phyloP scores from a whole-genome alignment of 768 basidiomycete species.

The Pulveroboletus sp. region DNA sequence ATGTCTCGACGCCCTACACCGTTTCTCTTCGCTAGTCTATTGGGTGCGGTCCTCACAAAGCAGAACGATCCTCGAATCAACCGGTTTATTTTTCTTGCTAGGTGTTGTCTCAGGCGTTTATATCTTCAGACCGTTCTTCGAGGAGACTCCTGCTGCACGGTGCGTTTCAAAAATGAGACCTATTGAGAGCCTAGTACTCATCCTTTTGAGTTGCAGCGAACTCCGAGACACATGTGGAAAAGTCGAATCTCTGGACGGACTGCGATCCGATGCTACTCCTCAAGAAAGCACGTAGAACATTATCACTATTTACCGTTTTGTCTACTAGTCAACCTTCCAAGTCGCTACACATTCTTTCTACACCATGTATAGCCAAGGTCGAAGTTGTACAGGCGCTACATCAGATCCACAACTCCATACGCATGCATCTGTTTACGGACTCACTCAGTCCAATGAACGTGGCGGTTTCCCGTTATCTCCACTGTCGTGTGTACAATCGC shows the following conservation, averaged over 20 bases:
- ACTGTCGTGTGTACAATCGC: conserved; percentile 7
- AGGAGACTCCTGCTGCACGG: conserved; percentile 12
- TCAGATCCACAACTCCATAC: conserved; percentile 3
- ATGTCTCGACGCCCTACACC: conserved; percentile 45
- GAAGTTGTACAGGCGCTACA: conserved; percentile 15
- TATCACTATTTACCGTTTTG: no score
- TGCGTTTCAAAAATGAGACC: conserved; percentile 3
- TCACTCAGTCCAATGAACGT: conserved; percentile 19
- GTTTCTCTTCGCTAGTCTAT: conserved; percentile 51
- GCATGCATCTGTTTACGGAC: conserved; percentile 3
- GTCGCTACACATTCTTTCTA: no score
- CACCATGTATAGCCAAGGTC: conserved; percentile 1
- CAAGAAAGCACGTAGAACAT: conserved; percentile 10
- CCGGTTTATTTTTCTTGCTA: conserved; percentile 26
- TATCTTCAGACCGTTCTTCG: conserved; percentile 56
- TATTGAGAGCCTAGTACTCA: background rate
- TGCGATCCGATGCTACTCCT: conserved; percentile 4
- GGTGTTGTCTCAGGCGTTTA: conserved; percentile 64
- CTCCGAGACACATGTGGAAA: background rate
- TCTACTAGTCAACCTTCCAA: no score
- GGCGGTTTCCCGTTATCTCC: conserved; percentile 31
- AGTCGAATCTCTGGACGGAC: conserved; percentile 1
- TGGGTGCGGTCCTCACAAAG: conserved; percentile 41
- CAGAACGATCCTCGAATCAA: background rate
- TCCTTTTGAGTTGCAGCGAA: conserved; percentile 12